Evolutionary conservation across 2,329 filamentous ascomycete species (phyloP).

Genomic region (Penicillium rolfsii): DNA sequence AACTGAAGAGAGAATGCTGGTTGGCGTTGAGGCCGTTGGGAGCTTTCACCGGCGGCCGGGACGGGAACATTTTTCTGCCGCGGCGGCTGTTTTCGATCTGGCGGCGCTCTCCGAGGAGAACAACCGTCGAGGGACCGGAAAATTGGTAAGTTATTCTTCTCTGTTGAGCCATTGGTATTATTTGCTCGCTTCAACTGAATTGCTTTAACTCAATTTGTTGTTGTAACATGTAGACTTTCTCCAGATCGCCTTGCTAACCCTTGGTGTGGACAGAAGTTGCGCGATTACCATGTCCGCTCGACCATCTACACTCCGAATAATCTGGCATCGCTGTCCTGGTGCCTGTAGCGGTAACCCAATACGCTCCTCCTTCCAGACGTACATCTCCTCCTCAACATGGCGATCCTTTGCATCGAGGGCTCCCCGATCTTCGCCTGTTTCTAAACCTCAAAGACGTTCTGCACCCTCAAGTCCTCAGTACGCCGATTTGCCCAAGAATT

Average conservation of each 20-base stretch:
- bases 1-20: constrained; percentile 17
- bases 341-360: constrained; percentile 22
- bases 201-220: background rate
- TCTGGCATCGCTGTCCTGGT: constrained; percentile 32
- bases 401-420: constrained; percentile 38
- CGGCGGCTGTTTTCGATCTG: constrained; percentile 25
- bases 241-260: constrained; percentile 17
- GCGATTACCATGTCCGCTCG: constrained; percentile 36
- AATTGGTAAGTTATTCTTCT: constrained; percentile 19
- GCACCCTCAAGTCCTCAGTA: constrained; percentile 2
- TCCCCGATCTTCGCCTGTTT: constrained; percentile 27
- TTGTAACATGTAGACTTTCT: background rate
- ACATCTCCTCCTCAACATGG: constrained; percentile 26
- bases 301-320: constrained; percentile 33
- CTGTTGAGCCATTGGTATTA: background rate
- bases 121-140: constrained; percentile 23
- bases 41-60: constrained; percentile 45
- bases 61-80: constrained; percentile 49
- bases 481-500: constrained; percentile 1
- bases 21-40: constrained; percentile 44
- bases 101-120: constrained; percentile 32
- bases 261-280: constrained; percentile 15
- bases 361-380: constrained; percentile 20
- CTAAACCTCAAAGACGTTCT: constrained; percentile 15
- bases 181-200: background rate